phyloP scores from a whole-genome alignment of 805 yeast species.

The Lachancea thermotolerans region DNA sequence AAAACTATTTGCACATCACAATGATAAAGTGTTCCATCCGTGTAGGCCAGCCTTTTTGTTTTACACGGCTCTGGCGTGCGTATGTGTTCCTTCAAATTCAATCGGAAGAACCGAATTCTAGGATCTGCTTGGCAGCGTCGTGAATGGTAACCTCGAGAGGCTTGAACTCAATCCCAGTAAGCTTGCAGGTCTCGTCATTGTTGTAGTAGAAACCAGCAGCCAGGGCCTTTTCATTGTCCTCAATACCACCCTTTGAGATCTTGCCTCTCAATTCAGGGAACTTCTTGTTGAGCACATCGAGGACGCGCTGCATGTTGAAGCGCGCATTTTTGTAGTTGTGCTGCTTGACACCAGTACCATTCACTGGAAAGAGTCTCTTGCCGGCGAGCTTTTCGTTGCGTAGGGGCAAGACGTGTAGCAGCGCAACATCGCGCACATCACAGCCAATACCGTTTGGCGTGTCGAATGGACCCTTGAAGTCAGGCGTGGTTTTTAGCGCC shows the following conservation, averaged over 20 bases:
- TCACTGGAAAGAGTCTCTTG: conserved; percentile 29
- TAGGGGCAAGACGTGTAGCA: conserved; percentile 47
- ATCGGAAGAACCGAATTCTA: conserved; percentile 12
- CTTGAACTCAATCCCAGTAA: conserved; percentile 29
- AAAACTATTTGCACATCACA: no score
- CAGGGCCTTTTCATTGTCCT: conserved; percentile 7
- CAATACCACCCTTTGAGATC: conserved; percentile 35
- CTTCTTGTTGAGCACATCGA: conserved; percentile 31
- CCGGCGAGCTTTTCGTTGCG: conserved; percentile 33
- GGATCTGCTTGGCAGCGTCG: conserved; percentile 39
- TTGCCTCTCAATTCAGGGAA: conserved; percentile 40
- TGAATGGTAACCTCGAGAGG: conserved; percentile 35
- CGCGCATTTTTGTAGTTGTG: conserved; percentile 18
- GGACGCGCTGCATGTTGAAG: conserved; percentile 25
- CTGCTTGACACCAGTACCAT: conserved; percentile 19
- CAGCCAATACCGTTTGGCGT: conserved; percentile 30
- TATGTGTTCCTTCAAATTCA: no score
- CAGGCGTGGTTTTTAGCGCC: conserved; percentile 24
- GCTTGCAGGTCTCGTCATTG: conserved; percentile 7
- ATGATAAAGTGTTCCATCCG: no score
- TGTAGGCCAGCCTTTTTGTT: no score
- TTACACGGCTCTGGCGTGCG: no score
- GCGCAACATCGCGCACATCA: conserved; percentile 60
- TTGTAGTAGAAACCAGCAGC: conserved; percentile 4
- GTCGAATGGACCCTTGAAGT: conserved; percentile 14